Percentiles rank a stretch among this genome's conserved stretches.
phyloP scores from a whole-genome alignment of 108 stramenopile species.

The Schizochytrium sp. region DNA sequence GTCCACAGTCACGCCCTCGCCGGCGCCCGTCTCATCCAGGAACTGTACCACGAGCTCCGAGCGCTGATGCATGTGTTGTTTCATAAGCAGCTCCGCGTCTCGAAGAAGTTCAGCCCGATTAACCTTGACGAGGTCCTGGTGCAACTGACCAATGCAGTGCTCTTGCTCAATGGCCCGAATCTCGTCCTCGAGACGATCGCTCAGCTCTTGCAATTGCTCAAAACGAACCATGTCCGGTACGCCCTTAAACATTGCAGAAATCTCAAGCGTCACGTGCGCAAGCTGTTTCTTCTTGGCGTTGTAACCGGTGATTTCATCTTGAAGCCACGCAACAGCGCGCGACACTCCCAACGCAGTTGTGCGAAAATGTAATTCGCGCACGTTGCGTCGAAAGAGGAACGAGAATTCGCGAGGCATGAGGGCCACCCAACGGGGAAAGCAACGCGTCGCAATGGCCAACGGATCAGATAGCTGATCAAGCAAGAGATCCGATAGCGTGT shows the following conservation, averaged over 20 bases:
- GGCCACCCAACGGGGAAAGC: background rate
- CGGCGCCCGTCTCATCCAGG: background rate
- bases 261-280: slow-evolving; percentile 5
- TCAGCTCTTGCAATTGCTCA: background rate
- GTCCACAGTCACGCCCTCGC: background rate
- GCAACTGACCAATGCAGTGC: slow-evolving; percentile 2
- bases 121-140: slow-evolving; percentile 4
- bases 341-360: background rate
- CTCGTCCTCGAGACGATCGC: slow-evolving; percentile 14
- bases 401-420: background rate
- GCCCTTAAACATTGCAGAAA: slow-evolving; percentile 4
- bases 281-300: slow-evolving; percentile 18
- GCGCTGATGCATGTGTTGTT: background rate
- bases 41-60: background rate
- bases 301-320: slow-evolving; percentile 6
- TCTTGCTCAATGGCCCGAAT: slow-evolving; percentile 1
- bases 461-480: background rate
- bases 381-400: background rate
- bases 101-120: background rate
- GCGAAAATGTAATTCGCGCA: background rate
- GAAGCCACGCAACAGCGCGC: slow-evolving; percentile 1
- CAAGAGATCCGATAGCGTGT: background rate
- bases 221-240: slow-evolving; percentile 10
- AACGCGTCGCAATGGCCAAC: background rate
- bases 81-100: background rate